Evolutionary conservation across 2,329 filamentous ascomycete genomes (phyloP).

Genomic region (Clarireedia hainanense): DNA sequence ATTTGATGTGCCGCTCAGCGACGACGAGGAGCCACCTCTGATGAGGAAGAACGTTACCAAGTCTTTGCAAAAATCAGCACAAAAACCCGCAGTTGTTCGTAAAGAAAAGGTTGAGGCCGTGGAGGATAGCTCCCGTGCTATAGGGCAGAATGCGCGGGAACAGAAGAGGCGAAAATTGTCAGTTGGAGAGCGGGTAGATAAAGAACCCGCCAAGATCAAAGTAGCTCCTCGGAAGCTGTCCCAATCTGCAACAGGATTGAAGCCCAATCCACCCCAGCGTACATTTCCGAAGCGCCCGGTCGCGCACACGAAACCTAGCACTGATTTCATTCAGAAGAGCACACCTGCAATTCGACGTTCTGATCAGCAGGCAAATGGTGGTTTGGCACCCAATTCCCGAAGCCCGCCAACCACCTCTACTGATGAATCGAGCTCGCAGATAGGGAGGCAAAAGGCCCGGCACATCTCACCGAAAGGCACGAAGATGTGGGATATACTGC

Average conservation of each 20-base stretch:
- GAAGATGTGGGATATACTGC: constrained; percentile 19
- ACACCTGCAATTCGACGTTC: not conserved
- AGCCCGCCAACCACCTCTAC: not conserved
- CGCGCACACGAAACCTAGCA: not conserved
- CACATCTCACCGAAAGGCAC: constrained; percentile 20
- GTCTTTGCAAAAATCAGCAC: constrained; percentile 2
- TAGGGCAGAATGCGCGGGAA: constrained; percentile 10
- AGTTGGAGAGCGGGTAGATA: constrained; percentile 8
- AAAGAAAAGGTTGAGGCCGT: not conserved
- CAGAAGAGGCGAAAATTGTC: constrained; percentile 25
- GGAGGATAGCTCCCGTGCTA: not conserved
- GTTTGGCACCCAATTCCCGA: not conserved
- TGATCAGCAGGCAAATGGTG: not conserved
- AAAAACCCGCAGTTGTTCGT: not conserved
- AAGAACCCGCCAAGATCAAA: constrained; percentile 3
- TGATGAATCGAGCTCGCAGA: not conserved
- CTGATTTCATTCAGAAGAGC: not conserved
- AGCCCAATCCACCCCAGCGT: not conserved
- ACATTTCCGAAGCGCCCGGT: not conserved
- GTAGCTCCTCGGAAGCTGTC: not conserved
- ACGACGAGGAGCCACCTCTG: constrained; percentile 11
- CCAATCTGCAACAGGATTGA: not conserved
- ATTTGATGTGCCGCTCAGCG: constrained; percentile 23
- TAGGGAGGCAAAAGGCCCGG: not conserved
- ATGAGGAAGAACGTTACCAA: constrained; percentile 7